These are phyloP conservation scores for Globisporangium rhizosaccharum DNA, from an alignment of 352 stramenopile species.

Conservation along the genomic window DNA sequence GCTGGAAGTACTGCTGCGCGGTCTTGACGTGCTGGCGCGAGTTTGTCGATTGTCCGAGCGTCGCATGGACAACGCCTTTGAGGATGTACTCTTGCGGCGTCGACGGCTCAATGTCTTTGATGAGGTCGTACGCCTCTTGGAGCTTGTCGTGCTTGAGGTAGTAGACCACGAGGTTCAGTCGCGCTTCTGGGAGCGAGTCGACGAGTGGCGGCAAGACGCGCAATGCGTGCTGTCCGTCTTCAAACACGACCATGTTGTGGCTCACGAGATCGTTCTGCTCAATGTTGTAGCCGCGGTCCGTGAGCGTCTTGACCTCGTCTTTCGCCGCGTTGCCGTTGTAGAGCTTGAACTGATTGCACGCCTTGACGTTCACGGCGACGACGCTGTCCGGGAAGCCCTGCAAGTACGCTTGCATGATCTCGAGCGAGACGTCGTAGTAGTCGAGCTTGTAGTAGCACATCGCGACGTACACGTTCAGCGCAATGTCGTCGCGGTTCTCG, in stretches of 20 bases:
- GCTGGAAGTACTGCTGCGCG: constrained; percentile 92
- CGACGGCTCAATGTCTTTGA: constrained; percentile 92
- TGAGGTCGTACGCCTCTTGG: constrained; percentile 92
- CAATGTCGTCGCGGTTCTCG: constrained; percentile 94
- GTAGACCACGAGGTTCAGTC: constrained; percentile 95
- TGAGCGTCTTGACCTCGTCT: constrained; percentile 91
- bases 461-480: constrained; percentile 97
- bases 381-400: constrained; percentile 88
- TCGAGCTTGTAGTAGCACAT: constrained; percentile 99
- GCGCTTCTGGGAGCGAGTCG: constrained; percentile 90
- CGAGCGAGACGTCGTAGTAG: constrained; percentile 96
- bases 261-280: constrained; percentile 92
- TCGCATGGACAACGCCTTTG: constrained; percentile 90
- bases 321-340: constrained; percentile 96
- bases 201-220: constrained; percentile 90
- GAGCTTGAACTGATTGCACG: constrained; percentile 96
- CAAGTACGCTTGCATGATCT: constrained; percentile 96
- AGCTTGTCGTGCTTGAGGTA: constrained; percentile 91
- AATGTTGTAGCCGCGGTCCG: constrained; percentile 85
- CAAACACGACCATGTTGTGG: constrained; percentile 97
- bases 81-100: constrained; percentile 92
- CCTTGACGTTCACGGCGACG: constrained; percentile 95
- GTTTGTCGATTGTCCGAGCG: constrained; percentile 83
- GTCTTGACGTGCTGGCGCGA: constrained; percentile 91
- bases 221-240: constrained; percentile 90